Evolutionary conservation across 2,329 filamentous ascomycete genomes (phyloP).

Genomic region (Apiospora aurea): DNA sequence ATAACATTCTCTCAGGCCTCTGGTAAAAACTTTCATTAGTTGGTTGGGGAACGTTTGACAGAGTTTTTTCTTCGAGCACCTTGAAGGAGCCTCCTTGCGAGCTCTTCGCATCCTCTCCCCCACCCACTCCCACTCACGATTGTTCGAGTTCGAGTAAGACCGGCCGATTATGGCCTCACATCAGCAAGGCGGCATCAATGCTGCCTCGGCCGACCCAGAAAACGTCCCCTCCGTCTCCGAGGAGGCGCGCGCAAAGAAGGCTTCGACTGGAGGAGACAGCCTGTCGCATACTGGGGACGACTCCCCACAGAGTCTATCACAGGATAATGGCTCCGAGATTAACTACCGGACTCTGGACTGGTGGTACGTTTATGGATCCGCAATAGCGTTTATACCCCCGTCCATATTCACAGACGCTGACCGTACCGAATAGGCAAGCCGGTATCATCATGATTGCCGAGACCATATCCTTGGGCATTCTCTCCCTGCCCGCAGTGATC

Average conservation of each 20-base stretch:
- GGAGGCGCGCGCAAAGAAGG: conserved; percentile 15
- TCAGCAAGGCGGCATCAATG: background rate
- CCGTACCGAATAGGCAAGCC: conserved; percentile 47
- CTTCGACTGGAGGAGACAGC: background rate
- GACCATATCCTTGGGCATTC: conserved; percentile 58
- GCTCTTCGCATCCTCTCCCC: background rate
- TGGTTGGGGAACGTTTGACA: background rate
- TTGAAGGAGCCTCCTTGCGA: conserved; percentile 9
- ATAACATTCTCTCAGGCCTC: conserved; percentile 8
- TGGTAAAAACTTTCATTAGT: conserved; percentile 12
- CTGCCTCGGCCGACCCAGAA: conserved; percentile 2
- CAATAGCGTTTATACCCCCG: background rate
- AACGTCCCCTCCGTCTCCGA: background rate
- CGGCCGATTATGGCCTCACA: background rate
- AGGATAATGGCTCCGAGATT: conserved; percentile 35
- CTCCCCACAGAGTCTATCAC: conserved; percentile 27
- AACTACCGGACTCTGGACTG: conserved; percentile 48
- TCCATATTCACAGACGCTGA: background rate
- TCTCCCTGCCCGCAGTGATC: conserved; percentile 79
- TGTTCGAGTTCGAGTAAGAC: background rate
- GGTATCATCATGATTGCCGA: conserved; percentile 53
- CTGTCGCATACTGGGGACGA: conserved; percentile 5
- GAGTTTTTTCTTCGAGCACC: background rate
- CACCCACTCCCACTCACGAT: background rate
- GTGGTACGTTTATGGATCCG: conserved; percentile 41